Base-by-base conservation (phyloP, 768 basidiomycete species). In the Imleria badia region DNA sequence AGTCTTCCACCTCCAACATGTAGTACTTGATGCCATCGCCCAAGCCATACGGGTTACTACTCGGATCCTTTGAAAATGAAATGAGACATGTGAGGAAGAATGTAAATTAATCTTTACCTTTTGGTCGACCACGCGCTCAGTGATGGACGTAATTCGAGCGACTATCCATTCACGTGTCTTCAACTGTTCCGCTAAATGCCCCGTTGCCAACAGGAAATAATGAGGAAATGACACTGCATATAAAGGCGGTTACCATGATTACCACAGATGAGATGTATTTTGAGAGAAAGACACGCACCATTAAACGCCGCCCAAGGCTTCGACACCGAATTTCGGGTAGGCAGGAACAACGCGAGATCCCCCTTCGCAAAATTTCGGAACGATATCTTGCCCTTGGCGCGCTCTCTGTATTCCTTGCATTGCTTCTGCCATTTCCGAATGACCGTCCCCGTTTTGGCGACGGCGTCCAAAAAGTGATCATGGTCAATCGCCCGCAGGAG, bases 231-330 rank as follows among this genome's bases (percentile, higher is more conserved):
- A 94, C 10, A 98, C 94, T 94, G 69, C 14, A 34, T 3, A 54
- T 8, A 34, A 40, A 26, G n/a, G n/a, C n/a, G 48, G 31, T 41
- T 19, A 26, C 33, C 31, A 19, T 22, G 6, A 5, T 8, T 13
- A 23, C n/a, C 13, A n/a, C 15, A 14, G 7, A 22, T 13, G 13
- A 44, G n/a, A 33, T 36, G 11, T 3, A 45, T n/a, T 17, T 42
- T 9, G 11, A 42, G 50, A 41, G 52, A 35, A 43, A 45, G 11
- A 39, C 11, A 57, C 84, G 63, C 67, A 94, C 94, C 90, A 72
- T 98, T 99, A 75, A 98, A 99, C 11, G 97, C 97, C 22, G 96
- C 97, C 96, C 97, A 99, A 1, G 93, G 91, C 68, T 91, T 93
- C 40, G 89, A 87, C 7, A 91, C 83, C 29, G 94, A 93, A 71